Evolutionary conservation across 257 asterid genomes (phyloP).

Genomic region (Solanum phureja): DNA sequence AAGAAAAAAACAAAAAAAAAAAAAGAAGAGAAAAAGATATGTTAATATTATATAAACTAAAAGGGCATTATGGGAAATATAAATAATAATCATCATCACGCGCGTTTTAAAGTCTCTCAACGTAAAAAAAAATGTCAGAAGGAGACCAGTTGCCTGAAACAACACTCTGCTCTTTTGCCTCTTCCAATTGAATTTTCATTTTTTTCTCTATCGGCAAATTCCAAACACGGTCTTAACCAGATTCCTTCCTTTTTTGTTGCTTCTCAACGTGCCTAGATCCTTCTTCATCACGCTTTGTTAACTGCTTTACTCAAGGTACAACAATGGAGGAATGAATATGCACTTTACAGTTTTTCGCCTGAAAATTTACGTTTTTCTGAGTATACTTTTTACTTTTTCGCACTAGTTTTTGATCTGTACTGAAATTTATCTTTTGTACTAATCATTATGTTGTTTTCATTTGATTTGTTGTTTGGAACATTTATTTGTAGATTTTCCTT

Average conservation of each 20-base stretch:
- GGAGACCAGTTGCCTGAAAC: neutral
- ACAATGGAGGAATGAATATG: neutral
- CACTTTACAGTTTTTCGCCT: neutral
- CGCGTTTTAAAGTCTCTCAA: neutral
- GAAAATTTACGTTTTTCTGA: neutral
- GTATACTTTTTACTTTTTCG: neutral
- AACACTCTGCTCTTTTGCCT: neutral
- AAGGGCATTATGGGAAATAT: neutral
- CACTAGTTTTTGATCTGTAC: slow-evolving; percentile 12
- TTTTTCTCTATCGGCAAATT: neutral
- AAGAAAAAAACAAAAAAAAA: too few species aligned
- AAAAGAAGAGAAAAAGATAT: neutral
- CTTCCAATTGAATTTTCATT: neutral
- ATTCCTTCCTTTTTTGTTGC: neutral
- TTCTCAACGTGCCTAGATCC: neutral
- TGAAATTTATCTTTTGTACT: neutral
- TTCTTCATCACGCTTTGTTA: neutral
- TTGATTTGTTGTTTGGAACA: neutral
- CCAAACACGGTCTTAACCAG: neutral
- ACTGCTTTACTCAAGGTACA: slow-evolving; percentile 22
- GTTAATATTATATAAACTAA: neutral
- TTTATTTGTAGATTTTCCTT: neutral
- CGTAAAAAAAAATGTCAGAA: neutral
- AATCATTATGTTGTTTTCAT: neutral
- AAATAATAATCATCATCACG: neutral